Conservation (phyloP, 805 yeast species). For the Sugiyamaella chiloensis region DNA sequence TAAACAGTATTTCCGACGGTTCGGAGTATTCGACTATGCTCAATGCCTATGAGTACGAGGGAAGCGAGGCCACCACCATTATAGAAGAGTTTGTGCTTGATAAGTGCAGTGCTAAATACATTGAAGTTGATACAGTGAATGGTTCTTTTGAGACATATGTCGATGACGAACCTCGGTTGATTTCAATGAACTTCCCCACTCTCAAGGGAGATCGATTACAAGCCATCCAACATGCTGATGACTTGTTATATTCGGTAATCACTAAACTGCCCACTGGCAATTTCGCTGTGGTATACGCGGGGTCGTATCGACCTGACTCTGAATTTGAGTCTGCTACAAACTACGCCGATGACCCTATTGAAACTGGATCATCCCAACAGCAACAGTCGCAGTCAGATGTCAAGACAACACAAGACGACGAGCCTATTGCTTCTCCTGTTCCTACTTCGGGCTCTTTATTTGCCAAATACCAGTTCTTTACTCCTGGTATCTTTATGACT, state of each 20-base stretch:
- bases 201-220: slow-evolving; percentile 29
- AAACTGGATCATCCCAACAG: neutral
- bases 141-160: slow-evolving; percentile 48
- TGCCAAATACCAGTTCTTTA: slow-evolving; percentile 64
- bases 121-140: slow-evolving; percentile 40
- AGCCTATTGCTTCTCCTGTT: slow-evolving; percentile 10
- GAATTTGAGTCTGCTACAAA: slow-evolving; percentile 8
- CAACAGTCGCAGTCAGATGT: neutral
- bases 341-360: slow-evolving; percentile 14
- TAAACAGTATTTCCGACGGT: neutral
- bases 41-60: slow-evolving; percentile 4
- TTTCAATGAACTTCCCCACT: slow-evolving; percentile 55
- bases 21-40: neutral
- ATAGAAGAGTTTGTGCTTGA: slow-evolving; percentile 35
- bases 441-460: slow-evolving; percentile 41
- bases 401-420: neutral
- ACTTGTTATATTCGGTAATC: slow-evolving; percentile 29
- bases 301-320: slow-evolving; percentile 2
- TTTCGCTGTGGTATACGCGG: slow-evolving; percentile 34
- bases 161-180: slow-evolving; percentile 61
- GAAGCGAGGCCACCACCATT: neutral
- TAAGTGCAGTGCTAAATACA: slow-evolving; percentile 51
- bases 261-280: slow-evolving; percentile 33
- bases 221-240: slow-evolving; percentile 23
- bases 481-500: slow-evolving; percentile 79